Evolutionary conservation across 352 stramenopile species (phyloP).

Genomic region (Pythium scleroteichum): DNA sequence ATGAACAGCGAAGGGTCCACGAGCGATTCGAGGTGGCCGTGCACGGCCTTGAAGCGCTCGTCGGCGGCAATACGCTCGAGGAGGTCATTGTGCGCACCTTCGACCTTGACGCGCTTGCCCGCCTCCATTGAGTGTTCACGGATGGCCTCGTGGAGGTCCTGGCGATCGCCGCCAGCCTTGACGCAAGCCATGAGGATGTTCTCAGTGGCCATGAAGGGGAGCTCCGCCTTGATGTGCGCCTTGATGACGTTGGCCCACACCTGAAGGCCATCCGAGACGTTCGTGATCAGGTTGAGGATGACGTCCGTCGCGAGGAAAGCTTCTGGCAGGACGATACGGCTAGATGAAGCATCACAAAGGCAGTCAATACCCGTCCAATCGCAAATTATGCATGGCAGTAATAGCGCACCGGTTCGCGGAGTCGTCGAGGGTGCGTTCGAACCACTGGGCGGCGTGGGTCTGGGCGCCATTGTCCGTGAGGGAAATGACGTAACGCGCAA

Average conservation of each 20-base stretch:
- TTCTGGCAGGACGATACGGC: constrained; percentile 96
- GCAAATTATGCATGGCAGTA: not conserved
- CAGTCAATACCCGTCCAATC: not conserved
- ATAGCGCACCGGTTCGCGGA: constrained; percentile 92
- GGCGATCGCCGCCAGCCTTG: constrained; percentile 96
- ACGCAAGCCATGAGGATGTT: constrained; percentile 99
- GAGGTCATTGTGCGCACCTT: constrained; percentile 97
- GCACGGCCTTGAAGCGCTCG: constrained; percentile 93
- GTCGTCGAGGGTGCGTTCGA: constrained; percentile 99
- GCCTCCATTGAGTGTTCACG: constrained; percentile 98
- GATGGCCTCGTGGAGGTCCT: constrained; percentile 97
- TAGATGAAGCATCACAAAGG: constrained; percentile 22
- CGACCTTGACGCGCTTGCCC: constrained; percentile 96
- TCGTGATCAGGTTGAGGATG: constrained; percentile 96
- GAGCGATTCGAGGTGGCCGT: constrained; percentile 94
- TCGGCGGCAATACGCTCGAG: constrained; percentile 96
- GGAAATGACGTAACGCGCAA: constrained; percentile 98
- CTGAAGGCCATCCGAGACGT: constrained; percentile 97
- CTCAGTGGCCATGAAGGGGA: constrained; percentile 99
- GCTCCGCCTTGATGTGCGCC: constrained; percentile 96
- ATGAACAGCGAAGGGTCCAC: constrained; percentile 98
- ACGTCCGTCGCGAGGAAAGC: constrained; percentile 98
- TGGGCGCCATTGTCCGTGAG: constrained; percentile 96
- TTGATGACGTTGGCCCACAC: constrained; percentile 95
- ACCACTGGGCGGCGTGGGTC: constrained; percentile 98